Evolutionary conservation across 495 filamentous ascomycete species (phyloP), one percentile per base, ranked within the genome.

Genomic region (Glarea lozoyensis): DNA sequence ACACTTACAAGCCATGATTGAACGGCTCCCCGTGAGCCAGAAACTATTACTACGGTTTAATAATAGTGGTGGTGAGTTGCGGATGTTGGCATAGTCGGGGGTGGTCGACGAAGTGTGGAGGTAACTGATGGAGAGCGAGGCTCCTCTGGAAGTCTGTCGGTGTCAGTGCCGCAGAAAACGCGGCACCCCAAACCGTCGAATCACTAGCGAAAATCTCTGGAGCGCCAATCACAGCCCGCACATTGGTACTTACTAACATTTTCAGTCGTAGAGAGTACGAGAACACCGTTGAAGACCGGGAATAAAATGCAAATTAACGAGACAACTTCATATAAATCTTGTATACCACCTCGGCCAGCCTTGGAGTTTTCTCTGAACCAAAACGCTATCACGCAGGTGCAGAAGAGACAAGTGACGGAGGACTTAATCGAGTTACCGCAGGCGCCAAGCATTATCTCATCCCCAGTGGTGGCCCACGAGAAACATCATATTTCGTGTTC

Each of bases 1-100:
- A 43, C n/a, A 65, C 64, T 63, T 60, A 66, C 64, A 62, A 65
- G 64, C 64, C 61, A 64, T 67, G 39, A 32, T 60, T 46, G 46
- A 49, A 22, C 55, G 53, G 49, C 55, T 55, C 53, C 45, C 52
- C 49, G 50, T 38, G 49, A 52, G 53, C 45, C 39, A 54, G 38
- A 45, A 34, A 34, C 9, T 33, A 11, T 16, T 21, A 38, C 27
- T 49, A 45, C 47, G 19, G 35, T 32, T 42, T 35, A 47, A 40
- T 48, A 38, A 49, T 17, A 39, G 37, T 7, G 25, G 25, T 29
- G 25, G 18, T 31, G 53, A 38, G 27, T 36, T 40, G 42, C 18
- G 39, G 27, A 35, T 35, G 37, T 24, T 17, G 35, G 34, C 29
- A 30, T 43, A 10, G 27, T 36, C 11, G 32, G 19, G 20, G 9